Evolutionary conservation across 169 alveolate genomes (phyloP).

Genomic region (Cryptosporidium canis): DNA sequence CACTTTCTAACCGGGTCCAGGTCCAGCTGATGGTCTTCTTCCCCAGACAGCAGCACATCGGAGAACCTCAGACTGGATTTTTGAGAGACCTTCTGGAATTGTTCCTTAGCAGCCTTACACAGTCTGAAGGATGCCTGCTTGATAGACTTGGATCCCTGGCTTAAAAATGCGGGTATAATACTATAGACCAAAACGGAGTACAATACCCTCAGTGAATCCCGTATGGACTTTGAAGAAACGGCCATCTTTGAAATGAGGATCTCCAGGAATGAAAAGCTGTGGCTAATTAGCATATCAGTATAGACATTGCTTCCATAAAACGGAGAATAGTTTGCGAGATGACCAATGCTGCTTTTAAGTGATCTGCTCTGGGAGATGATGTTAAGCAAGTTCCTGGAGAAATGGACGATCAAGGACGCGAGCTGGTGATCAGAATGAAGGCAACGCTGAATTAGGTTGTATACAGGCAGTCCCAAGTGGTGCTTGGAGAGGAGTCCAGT

Average conservation of each 20-base stretch:
- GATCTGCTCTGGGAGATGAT: not conserved
- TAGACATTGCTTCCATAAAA: conserved; percentile 48
- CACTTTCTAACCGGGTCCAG: not conserved
- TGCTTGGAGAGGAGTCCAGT: not conserved
- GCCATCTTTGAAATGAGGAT: conserved; percentile 15
- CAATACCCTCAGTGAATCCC: not conserved
- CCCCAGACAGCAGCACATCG: not conserved
- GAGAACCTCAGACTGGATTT: not conserved
- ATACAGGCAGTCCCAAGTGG: not conserved
- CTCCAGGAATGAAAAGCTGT: conserved; percentile 49
- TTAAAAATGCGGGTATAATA: conserved; percentile 3
- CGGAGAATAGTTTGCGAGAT: not conserved
- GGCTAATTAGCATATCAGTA: conserved; percentile 39
- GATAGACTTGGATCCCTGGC: not conserved
- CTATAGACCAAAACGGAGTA: not conserved
- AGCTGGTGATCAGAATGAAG: not conserved
- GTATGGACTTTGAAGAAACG: not conserved
- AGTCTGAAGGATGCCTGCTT: conserved; percentile 51
- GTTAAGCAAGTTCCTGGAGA: conserved; percentile 24
- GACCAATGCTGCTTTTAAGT: not conserved
- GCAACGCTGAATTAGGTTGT: not conserved
- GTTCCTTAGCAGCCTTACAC: conserved; percentile 25
- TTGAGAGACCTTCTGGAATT: not conserved
- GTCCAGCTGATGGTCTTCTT: no score
- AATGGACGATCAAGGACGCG: not conserved